Base-by-base conservation (phyloP, 805 yeast species). In the Saturnispora sekii region DNA sequence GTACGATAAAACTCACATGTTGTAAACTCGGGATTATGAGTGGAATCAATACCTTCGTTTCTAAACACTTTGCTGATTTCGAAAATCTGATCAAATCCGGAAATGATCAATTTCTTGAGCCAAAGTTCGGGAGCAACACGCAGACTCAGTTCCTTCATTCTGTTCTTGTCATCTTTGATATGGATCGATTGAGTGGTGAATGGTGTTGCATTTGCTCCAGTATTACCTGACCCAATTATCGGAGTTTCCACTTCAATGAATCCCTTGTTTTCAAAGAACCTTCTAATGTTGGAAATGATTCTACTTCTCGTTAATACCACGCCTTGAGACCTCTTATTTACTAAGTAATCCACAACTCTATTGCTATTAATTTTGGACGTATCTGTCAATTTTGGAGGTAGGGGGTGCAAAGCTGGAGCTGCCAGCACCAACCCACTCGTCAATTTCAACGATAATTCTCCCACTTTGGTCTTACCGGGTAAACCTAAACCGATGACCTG, bases 101-200 rank as follows among this genome's bases (percentile, higher is more conserved):
- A 73, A 31, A 90, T 78, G 2, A 88, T 74, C 41, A 93, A 64
- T 51, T 84, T 74, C 58, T 93, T 93, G 45, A 93, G 71, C 96
- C 96, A 93, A 33, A 93, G 65, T 57, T 90, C 98, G 0, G 98
- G 98, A 0, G 98, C 97, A 2, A 93, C 90, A 36, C 98, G 66
- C 38, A 93, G 61, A 44, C 76, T 80, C 8, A 87, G 62, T 10
- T 66, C 64, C 1, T 55, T 42, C 2, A 50, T 48, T 9, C 49
- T 46, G 10, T 46, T 57, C 32, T 47, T 52, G 36, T 48, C 53
- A 3, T 53, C 56, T 21, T 63, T 55, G 46, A 69, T 43, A 28
- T 70, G 71, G 2, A 41, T 51, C 12, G 63, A 56, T 2, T 51
- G 43, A 0, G 97, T 87, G 1, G 56, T 56, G 53, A 93, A 93